These are phyloP conservation scores for Puccinia polysora DNA, from an alignment of 1,284 basidiomycete genomes.

Conservation along the genomic window DNA sequence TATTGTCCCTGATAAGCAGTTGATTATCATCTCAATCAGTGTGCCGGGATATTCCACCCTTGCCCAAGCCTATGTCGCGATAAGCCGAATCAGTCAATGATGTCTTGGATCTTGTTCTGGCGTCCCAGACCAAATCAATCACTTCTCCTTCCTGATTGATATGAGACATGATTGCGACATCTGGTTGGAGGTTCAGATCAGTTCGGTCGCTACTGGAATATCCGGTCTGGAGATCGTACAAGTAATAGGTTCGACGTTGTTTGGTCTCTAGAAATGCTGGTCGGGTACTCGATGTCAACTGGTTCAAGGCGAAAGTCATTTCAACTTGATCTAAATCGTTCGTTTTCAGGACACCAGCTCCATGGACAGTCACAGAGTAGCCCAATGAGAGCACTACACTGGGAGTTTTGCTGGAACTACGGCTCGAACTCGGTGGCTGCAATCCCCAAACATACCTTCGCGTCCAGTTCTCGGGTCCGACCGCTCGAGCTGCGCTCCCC, in stretches of 20 bases:
- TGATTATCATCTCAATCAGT: too few species aligned
- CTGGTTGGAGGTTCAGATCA: constrained; percentile 40
- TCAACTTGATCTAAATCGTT: constrained; percentile 44
- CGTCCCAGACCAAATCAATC: constrained; percentile 48
- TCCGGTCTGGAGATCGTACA: constrained; percentile 44
- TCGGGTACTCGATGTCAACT: constrained; percentile 47
- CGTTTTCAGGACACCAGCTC: background rate
- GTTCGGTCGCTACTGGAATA: background rate
- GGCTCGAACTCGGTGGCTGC: constrained; percentile 43
- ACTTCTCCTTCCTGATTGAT: constrained; percentile 48
- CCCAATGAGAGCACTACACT: constrained; percentile 31
- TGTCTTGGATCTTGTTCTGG: constrained; percentile 19
- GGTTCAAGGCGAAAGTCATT: constrained; percentile 48
- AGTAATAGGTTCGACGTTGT: constrained; percentile 48
- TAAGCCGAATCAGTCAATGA: constrained; percentile 4
- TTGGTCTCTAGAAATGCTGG: constrained; percentile 45
- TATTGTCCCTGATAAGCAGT: too few species aligned
- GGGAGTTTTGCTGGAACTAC: constrained; percentile 25
- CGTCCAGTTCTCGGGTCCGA: constrained; percentile 48
- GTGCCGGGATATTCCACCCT: too few species aligned
- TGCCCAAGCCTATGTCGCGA: constrained; percentile 4
- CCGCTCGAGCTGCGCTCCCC: constrained; percentile 46
- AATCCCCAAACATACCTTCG: constrained; percentile 48
- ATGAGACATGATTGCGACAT: constrained; percentile 47
- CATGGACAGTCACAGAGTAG: constrained; percentile 2